Base-by-base conservation (phyloP, 2,329 filamentous ascomycete species). In the Fusarium concolor region DNA sequence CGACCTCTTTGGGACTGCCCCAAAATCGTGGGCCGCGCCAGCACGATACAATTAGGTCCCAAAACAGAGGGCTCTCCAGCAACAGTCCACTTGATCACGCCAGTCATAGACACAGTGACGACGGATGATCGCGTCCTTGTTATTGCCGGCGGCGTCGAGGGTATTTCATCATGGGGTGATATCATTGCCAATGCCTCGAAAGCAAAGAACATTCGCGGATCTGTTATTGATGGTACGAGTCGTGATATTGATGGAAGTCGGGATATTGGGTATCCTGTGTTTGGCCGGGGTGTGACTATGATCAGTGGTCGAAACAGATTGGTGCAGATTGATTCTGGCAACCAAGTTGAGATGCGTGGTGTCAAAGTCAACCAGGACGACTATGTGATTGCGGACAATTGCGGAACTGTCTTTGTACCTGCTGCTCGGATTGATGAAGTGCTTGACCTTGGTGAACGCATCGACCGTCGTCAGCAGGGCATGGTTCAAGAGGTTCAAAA, bases 341-440 rank as follows among this genome's bases (percentile, higher is more conserved):
- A 26, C 20, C 20, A 37, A 10, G 31, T 37, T 6, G 37, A 51
- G n/a, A 51, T 51, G 20, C 47, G 37, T 4, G 47, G 47, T 17
- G 47, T 51, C 2, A 41, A 51, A 17, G 47, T 51, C 12, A 12
- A 41, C 5, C 14, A 51, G 47, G 20, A 41, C 12, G 47, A 51
- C n/a, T 51, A 51, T 22, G 47, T 51, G 6, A 51, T 51, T 31
- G 47, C 47, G 1, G 47, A 51, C 14, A 51, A 51, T 10, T 51
- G 47, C 24, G 37, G 47, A 4, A 39, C 37, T 7, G 37, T 51
- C 18, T 51, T 51, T 14, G 8, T 51, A 17, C 37, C 24, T 12
- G 47, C 37, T 12, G 35, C 10, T 31, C 37, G 18, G 29, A 51
- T 51, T 10, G 26, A 31, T 2, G 18, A 41, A 9, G 47, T 51